Base-by-base conservation (phyloP, 257 asterid species). In the Marsdenia floribunda region DNA sequence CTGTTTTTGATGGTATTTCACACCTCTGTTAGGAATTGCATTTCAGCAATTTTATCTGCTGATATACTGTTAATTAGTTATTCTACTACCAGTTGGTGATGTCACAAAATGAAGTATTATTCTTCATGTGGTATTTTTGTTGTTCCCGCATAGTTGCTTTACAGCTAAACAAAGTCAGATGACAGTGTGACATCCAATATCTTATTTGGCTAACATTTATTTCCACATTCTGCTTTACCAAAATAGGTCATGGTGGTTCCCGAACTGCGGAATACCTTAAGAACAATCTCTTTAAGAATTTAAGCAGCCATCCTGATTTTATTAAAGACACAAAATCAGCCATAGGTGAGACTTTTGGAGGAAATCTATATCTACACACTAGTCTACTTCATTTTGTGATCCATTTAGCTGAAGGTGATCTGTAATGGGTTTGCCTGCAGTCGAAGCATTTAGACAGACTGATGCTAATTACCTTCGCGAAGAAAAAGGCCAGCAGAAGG, bases 221-320 rank as follows among this genome's bases (percentile, higher is more conserved):
- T 61, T 16, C 73, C 42, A 64, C 77, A 53, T 69, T 68, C 7
- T 54, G 59, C 71, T 77, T 61, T 71, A 38, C 33, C n/a, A 54
- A 73, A 68, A 73, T 76, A 91, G 97, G 97, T 58, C 97, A 89
- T 76, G 97, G 97, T 74, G 97, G 97, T 52, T 84, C 86, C 42
- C 84, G 88, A 83, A 88, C 97, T 61, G 96, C 97, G 29, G 91
- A 87, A 68, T 90, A 90, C 83, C 88, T 90, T 37, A 89, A 89
- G 89, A 85, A 85, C 69, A 86, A 90, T 77, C 97, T 90, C 77
- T 90, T 90, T 78, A 82, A 83, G 73, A 89, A 88, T 84, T 81
- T 91, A 68, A 83, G 82, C 63, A 78, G 89, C 83, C 97, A 91
- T 77, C 97, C 97, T 2, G 77, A 87, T 75, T 86, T 91, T 75